Percentiles rank a stretch among this genome's conserved stretches.
Conservation (phyloP, 2,329 filamentous ascomycete species). For the Phialocephala sp. region DNA sequence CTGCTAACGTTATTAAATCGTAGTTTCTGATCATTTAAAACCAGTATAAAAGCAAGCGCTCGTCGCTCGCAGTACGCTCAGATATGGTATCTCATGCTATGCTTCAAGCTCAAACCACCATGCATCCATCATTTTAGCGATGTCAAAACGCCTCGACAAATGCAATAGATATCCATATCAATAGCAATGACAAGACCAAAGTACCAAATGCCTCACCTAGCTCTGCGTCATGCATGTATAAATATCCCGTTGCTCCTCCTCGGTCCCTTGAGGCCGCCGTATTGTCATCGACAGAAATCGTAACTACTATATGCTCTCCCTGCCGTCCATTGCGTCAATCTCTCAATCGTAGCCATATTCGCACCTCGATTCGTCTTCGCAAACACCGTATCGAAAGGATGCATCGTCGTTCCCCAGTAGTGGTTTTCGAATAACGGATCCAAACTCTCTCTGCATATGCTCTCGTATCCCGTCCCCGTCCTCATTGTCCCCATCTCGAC, state of each 20-base stretch:
- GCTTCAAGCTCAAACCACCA: not conserved
- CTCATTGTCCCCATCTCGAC: slow-evolving; percentile 1
- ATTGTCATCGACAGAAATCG: slow-evolving; percentile 30
- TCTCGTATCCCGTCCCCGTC: slow-evolving; percentile 13
- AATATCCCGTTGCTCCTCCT: too few relatives aligned
- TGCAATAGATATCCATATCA: not conserved
- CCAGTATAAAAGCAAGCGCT: too few relatives aligned
- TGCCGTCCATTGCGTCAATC: slow-evolving; percentile 36
- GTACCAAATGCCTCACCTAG: not conserved
- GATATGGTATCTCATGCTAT: slow-evolving; percentile 8
- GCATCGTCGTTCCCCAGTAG: slow-evolving; percentile 38
- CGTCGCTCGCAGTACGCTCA: not conserved
- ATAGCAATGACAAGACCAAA: not conserved
- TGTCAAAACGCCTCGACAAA: not conserved
- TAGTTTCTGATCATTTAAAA: too few relatives aligned
- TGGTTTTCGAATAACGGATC: slow-evolving; percentile 30
- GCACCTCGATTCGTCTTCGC: slow-evolving; percentile 37
- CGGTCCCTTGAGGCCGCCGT: too few relatives aligned
- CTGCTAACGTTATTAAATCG: too few relatives aligned
- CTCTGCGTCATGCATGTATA: too few relatives aligned
- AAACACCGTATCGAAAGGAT: slow-evolving; percentile 41
- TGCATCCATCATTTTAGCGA: too few relatives aligned
- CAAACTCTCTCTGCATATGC: slow-evolving; percentile 15
- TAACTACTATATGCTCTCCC: slow-evolving; percentile 37
- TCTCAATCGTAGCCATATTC: slow-evolving; percentile 26